These are phyloP conservation scores for Rubia balearica DNA, from an alignment of 305 asterid genomes.

Conservation along the genomic window DNA sequence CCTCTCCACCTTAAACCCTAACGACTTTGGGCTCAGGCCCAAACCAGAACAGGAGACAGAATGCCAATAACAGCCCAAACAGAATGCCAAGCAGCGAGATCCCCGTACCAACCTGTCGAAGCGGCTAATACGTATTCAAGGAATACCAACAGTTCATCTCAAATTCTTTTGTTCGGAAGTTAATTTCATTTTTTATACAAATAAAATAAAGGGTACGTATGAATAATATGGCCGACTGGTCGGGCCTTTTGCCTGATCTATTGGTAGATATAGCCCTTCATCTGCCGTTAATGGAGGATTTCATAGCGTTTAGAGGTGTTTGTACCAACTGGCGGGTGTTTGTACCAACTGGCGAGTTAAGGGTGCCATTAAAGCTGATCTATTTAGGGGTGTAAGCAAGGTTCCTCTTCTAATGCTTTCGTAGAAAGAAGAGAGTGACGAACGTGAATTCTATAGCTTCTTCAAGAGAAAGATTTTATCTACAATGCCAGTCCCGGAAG, in stretches of 20 bases:
- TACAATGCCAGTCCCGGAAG: neutral
- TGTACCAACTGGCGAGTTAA: neutral
- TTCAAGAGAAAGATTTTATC: neutral
- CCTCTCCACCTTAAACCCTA: no score
- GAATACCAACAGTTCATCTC: no score
- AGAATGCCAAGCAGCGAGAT: no score
- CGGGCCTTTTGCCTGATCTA: neutral
- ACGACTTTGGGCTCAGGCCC: no score
- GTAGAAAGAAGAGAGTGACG: neutral
- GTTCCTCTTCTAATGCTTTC: neutral
- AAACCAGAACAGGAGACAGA: no score
- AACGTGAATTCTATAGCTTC: neutral
- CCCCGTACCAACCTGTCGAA: no score
- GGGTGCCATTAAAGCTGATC: neutral
- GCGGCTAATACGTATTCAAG: no score
- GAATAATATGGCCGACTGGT: neutral
- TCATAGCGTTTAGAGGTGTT: neutral
- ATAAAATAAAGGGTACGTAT: no score
- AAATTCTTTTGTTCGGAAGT: no score
- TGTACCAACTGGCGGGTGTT: no score
- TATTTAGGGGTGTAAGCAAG: neutral
- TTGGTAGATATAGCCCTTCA: neutral
- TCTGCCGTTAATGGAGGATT: neutral
- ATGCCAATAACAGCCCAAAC: no score
- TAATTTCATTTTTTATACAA: no score